Base-by-base conservation (phyloP, 1,284 basidiomycete species). In the Irpex sp. region DNA sequence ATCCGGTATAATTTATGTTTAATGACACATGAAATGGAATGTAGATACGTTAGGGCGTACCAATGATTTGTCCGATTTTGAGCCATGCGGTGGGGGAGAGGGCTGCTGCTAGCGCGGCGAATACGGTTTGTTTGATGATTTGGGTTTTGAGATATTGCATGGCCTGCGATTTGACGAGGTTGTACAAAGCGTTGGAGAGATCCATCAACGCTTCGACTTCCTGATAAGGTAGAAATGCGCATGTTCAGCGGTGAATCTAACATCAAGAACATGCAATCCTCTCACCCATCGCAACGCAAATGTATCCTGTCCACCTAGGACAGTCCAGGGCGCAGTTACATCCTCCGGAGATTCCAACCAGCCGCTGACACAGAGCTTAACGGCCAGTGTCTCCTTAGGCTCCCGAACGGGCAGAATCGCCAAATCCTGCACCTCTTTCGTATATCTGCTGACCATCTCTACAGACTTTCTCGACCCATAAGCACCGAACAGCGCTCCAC, bases 281-380 rank as follows among this genome's bases (percentile, higher is more conserved):
- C 26, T 66, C 17, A 85, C 84, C 84, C 84, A 86, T 75, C 82
- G 83, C 60, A 87, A 70, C 4, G 84, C 83, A 68, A 79, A 83
- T 0, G 84, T 85, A 65, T 86, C 83, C 57, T 82, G 79, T 8
- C 78, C 81, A 21, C 71, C 77, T 66, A 84, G 83, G 3, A 85
- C 71, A 0, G 75, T 79, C 85, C 85, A 86, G 1, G 85, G 84
- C 4, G 77, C 78, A 1, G 76, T 78, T 15, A 86, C 79, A 67
- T 86, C 84, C 4, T 77, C 74, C 39, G 69, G 70, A 6, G 74
- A 69, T 5, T 74, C 69, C 51, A 86, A 69, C 84, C 84, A 87
- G 7, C 85, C 85, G 64, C 82, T 85, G 5, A 85, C 78, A 65
- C 85, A 86, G 21, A 87, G 67, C 43, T 83, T 74, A 0, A 85